Evolutionary conservation across 345 rosid species (phyloP), one percentile per base, ranked within the genome.

Genomic region (Camelina hispida): DNA sequence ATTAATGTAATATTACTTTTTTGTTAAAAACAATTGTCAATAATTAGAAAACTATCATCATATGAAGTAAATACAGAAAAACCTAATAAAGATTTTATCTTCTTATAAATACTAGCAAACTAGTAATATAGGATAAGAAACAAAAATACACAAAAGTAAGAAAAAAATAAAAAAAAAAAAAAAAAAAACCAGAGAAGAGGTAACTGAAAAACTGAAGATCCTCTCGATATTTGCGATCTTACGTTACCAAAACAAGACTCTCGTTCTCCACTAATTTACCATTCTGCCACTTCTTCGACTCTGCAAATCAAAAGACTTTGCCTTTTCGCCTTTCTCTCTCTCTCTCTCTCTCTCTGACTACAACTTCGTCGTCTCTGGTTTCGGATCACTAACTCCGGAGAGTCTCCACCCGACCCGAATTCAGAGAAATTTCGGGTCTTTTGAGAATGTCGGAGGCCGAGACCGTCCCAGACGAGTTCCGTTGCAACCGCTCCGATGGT

Each of bases 401-500:
- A 4, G 9, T 43, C 18, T 65, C 71, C 51, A 6, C 22, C 28
- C 4, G 30, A 59, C 15, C 68, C 55, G 71, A 56, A 23, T 23
- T 32, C 23, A 1, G 54, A 40, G 6, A 34, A 28, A 66, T 83
- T 71, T 40, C 54, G 16, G 74, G 78, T 18, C 12, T 76, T 14
- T 62, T 11, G 8, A 51, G 59, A 82, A 83, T 83, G 86, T 78
- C 83, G 85, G 84, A 73, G 73, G 85, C 48, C 32, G 88, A 79
- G 23, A 82, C 77, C 13, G 73, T 87, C 48, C 93, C 97, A 17
- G 97, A 95, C 77, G 86, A 90, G 78, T 85, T 87, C 30, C 91
- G 98, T 62, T 95, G 99, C 67, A 89, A 89, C 61, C 80, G 99
- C 63, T 92, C 96, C 6, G 99, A 95, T 69, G 98, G 99, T 9